Percentiles rank a stretch among this genome's conserved stretches.
These are phyloP conservation scores for Nephelium lappaceum DNA, from an alignment of 345 rosid species.

Conservation along the genomic window DNA sequence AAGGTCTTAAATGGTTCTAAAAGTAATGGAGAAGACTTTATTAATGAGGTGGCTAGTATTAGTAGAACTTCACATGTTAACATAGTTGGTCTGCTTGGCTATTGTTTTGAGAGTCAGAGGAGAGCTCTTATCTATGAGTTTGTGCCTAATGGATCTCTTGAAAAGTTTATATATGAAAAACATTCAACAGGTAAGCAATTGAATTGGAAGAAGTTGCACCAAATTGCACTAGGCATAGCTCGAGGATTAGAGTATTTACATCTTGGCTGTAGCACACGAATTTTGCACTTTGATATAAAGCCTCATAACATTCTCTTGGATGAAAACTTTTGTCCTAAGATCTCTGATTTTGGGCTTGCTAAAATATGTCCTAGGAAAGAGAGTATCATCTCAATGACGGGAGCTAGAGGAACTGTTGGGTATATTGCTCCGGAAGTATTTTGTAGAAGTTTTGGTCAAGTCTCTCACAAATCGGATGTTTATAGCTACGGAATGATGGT, in stretches of 20 bases:
- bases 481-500: conserved; percentile 1
- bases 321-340: not conserved
- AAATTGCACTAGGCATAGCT: conserved; percentile 3
- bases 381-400: not conserved
- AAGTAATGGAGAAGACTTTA: not conserved
- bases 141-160: not conserved
- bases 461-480: conserved; percentile 11
- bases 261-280: not conserved
- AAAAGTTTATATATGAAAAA: not conserved
- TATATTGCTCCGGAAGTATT: conserved; percentile 2
- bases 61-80: not conserved
- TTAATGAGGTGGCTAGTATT: not conserved
- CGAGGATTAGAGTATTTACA: not conserved
- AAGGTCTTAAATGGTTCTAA: not conserved
- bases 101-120: not conserved
- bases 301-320: not conserved
- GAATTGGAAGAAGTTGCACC: not conserved
- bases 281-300: conserved; percentile 2
- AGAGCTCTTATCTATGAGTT: not conserved
- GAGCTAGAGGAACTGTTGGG: not conserved
- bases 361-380: not conserved
- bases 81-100: not conserved
- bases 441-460: not conserved
- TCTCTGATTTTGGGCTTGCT: not conserved
- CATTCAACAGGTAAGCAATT: not conserved